Conservation (phyloP, 2,329 filamentous ascomycete genomes). For the Aspergillus flavus region DNA sequence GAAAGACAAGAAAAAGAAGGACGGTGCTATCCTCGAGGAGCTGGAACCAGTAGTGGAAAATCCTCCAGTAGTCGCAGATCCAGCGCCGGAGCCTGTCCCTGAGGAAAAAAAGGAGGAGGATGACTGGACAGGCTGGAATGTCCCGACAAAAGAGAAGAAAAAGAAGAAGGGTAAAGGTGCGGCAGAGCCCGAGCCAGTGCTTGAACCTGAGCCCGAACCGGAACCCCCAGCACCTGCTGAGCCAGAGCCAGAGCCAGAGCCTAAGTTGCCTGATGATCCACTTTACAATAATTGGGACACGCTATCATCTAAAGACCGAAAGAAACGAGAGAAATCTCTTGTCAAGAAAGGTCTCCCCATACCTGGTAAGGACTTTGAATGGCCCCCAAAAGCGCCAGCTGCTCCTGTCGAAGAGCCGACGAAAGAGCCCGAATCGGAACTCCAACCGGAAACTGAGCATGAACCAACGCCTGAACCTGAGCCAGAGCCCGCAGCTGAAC, state of each 20-base stretch:
- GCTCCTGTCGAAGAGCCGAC: neutral
- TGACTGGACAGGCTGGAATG: constrained; percentile 30
- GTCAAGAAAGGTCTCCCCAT: constrained; percentile 21
- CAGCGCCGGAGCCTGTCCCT: constrained; percentile 22
- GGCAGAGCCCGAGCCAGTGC: constrained; percentile 17
- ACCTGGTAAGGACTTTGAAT: constrained; percentile 32
- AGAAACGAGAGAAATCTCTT: constrained; percentile 22
- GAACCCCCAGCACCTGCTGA: constrained; percentile 34
- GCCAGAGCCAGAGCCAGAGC: constrained; percentile 32
- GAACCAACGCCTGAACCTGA: constrained; percentile 8
- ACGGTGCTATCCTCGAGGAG: constrained; percentile 19
- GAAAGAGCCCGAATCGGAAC: constrained; percentile 20
- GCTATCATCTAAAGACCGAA: constrained; percentile 22
- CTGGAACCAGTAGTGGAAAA: constrained; percentile 19
- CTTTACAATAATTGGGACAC: constrained; percentile 23
- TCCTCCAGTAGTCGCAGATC: constrained; percentile 21
- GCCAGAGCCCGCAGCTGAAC: constrained; percentile 18
- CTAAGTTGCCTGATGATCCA: constrained; percentile 23
- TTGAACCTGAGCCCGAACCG: constrained; percentile 16
- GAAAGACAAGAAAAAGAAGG: constrained; percentile 39
- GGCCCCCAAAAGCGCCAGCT: constrained; percentile 14
- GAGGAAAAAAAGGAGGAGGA: constrained; percentile 29
- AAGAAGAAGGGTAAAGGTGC: constrained; percentile 31
- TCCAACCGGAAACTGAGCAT: constrained; percentile 18
- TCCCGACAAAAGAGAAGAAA: constrained; percentile 33